These are phyloP conservation scores for Starmerella apis DNA, from an alignment of 805 yeast species.

Conservation along the genomic window DNA sequence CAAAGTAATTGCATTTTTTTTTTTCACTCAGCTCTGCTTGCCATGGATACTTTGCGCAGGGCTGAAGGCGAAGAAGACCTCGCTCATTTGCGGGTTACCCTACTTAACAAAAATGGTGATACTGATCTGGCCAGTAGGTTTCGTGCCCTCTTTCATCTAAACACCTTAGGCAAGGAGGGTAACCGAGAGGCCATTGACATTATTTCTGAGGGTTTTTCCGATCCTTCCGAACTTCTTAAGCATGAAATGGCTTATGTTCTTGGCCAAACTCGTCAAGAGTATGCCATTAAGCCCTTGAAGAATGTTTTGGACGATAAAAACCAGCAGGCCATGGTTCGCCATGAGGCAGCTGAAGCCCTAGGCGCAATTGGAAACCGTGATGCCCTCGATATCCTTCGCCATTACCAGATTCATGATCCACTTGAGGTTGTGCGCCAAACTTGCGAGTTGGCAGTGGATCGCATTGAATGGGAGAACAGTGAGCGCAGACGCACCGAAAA, in stretches of 20 bases:
- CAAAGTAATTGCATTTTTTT: neutral
- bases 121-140: constrained; percentile 76
- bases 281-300: constrained; percentile 67
- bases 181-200: constrained; percentile 58
- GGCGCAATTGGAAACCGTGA: constrained; percentile 86
- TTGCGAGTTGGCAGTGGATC: constrained; percentile 90
- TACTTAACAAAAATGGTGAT: constrained; percentile 40
- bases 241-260: constrained; percentile 96
- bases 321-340: constrained; percentile 90
- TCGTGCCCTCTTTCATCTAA: constrained; percentile 86
- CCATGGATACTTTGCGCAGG: constrained; percentile 27
- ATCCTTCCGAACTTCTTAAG: constrained; percentile 78
- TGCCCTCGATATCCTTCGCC: constrained; percentile 54
- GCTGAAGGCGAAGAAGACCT: constrained; percentile 26
- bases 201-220: constrained; percentile 73
- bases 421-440: constrained; percentile 86
- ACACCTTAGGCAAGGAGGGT: constrained; percentile 72
- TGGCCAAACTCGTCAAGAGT: constrained; percentile 83
- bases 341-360: constrained; percentile 97
- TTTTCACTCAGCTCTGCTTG: neutral
- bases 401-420: constrained; percentile 64
- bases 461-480: constrained; percentile 86
- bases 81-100: constrained; percentile 23
- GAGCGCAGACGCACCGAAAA: constrained; percentile 54
- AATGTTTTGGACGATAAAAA: constrained; percentile 51